These are phyloP conservation scores for Aspergillus avenaceus DNA, from an alignment of 495 filamentous ascomycete genomes.

Conservation along the genomic window DNA sequence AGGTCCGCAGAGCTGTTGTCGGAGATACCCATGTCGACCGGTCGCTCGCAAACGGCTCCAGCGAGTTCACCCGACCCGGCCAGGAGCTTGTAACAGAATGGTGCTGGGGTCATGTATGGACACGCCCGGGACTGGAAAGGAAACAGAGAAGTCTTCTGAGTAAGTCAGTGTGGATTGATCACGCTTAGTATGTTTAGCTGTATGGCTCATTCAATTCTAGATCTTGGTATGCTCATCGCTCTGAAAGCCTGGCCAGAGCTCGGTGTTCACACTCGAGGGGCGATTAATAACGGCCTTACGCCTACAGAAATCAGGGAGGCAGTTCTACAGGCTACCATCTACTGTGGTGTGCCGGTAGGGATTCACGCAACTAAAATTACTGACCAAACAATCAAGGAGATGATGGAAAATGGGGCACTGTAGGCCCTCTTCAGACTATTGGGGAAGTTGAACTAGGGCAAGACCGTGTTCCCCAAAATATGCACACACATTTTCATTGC, in stretches of 20 bases:
- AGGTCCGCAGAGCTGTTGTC: constrained; percentile 46
- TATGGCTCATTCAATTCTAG: not conserved
- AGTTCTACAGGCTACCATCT: constrained; percentile 39
- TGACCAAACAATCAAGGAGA: constrained; percentile 14
- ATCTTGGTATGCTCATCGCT: constrained; percentile 49
- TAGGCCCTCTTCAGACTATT: too few relatives aligned
- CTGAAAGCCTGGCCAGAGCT: constrained; percentile 50
- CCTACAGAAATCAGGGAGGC: constrained; percentile 52
- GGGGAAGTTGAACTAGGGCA: too few relatives aligned
- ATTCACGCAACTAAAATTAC: constrained; percentile 41
- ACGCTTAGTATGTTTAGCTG: too few relatives aligned
- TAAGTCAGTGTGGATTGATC: too few relatives aligned
- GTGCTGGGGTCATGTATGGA: constrained; percentile 54
- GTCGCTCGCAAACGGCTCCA: constrained; percentile 31
- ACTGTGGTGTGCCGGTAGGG: constrained; percentile 54
- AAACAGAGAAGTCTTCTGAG: constrained; percentile 51
- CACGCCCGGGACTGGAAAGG: constrained; percentile 47
- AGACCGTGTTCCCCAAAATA: too few relatives aligned
- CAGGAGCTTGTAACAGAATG: constrained; percentile 51
- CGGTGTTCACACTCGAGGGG: constrained; percentile 49
- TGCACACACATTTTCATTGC: too few relatives aligned
- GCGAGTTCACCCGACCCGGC: constrained; percentile 45
- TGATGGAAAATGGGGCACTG: constrained; percentile 12
- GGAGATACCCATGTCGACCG: constrained; percentile 49
- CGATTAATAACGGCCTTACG: constrained; percentile 48